phyloP scores from a whole-genome alignment of 345 rosid genomes.

The Heritiera littoralis region DNA sequence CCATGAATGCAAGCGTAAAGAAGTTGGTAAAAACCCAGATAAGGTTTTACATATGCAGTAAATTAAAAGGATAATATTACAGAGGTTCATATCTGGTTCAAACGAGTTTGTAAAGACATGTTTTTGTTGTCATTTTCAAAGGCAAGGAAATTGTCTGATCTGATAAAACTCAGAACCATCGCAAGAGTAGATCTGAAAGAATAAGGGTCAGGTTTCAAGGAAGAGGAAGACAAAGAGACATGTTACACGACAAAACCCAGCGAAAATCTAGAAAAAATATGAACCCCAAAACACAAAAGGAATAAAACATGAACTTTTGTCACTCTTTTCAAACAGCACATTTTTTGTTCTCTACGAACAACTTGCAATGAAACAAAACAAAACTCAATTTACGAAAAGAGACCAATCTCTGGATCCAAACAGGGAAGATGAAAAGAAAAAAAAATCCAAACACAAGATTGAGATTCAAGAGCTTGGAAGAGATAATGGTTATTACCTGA shows the following conservation, averaged over 20 bases:
- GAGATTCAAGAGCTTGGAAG: neutral
- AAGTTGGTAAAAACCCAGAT: neutral
- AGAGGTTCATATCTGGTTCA: conserved; percentile 7
- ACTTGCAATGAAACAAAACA: conserved; percentile 22
- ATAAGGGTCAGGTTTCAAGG: neutral
- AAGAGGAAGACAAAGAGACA: conserved; percentile 9
- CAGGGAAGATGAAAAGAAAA: neutral
- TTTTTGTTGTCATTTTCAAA: neutral
- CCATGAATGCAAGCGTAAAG: neutral
- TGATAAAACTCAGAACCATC: neutral
- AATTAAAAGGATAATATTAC: neutral
- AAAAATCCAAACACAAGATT: neutral
- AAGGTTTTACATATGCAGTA: neutral
- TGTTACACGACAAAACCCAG: conserved; percentile 7
- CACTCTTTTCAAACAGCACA: neutral
- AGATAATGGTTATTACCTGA: conserved; percentile 53
- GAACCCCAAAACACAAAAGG: conserved; percentile 2
- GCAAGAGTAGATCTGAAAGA: conserved; percentile 22
- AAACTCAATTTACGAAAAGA: neutral
- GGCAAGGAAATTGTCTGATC: conserved; percentile 9
- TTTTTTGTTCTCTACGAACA: conserved; percentile 11
- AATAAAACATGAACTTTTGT: conserved; percentile 12
- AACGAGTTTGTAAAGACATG: neutral
- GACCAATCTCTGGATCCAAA: neutral
- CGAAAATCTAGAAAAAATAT: conserved; percentile 10